Percentiles rank a stretch among this genome's conserved stretches.
Conservation (phyloP, 192 early-diverging fungal species). For the Powellomyces hirtus region DNA sequence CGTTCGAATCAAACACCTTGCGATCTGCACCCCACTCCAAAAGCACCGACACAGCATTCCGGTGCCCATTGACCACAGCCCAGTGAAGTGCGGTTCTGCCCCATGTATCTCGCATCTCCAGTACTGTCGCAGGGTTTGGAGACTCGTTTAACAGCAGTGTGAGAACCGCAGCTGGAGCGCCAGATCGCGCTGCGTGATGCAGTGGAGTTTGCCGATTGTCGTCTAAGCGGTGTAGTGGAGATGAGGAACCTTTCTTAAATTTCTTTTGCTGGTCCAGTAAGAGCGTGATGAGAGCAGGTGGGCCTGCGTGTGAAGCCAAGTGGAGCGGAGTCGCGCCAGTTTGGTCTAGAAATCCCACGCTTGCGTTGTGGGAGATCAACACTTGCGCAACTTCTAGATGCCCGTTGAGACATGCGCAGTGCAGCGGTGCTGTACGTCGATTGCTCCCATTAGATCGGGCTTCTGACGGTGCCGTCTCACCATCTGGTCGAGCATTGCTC, state of each 20-base stretch:
- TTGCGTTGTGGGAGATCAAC: conserved; percentile 19
- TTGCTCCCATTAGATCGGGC: background rate
- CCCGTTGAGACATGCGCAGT: conserved; percentile 32
- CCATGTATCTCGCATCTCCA: conserved; percentile 21
- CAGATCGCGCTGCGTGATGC: conserved; percentile 35
- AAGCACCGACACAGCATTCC: conserved; percentile 22
- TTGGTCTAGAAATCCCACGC: background rate
- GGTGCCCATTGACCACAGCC: conserved; percentile 41
- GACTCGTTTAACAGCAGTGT: background rate
- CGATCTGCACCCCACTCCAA: conserved; percentile 24
- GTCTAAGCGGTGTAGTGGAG: background rate
- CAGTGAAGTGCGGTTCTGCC: conserved; percentile 36
- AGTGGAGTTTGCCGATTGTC: conserved; percentile 19
- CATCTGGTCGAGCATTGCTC: background rate
- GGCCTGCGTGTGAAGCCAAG: conserved; percentile 29
- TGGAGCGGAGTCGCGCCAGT: conserved; percentile 27
- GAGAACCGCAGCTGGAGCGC: conserved; percentile 30
- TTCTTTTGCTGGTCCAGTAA: background rate
- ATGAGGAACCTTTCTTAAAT: no score
- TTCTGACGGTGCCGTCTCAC: background rate
- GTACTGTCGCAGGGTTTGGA: background rate
- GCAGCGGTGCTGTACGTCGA: conserved; percentile 17
- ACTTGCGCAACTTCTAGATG: conserved; percentile 5
- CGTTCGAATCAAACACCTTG: conserved; percentile 11
- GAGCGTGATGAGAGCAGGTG: conserved; percentile 14